Evolutionary conservation across 2,329 filamentous ascomycete species (phyloP), one percentile per base, ranked within the genome.

Genomic region (Aspergillus ustus): DNA sequence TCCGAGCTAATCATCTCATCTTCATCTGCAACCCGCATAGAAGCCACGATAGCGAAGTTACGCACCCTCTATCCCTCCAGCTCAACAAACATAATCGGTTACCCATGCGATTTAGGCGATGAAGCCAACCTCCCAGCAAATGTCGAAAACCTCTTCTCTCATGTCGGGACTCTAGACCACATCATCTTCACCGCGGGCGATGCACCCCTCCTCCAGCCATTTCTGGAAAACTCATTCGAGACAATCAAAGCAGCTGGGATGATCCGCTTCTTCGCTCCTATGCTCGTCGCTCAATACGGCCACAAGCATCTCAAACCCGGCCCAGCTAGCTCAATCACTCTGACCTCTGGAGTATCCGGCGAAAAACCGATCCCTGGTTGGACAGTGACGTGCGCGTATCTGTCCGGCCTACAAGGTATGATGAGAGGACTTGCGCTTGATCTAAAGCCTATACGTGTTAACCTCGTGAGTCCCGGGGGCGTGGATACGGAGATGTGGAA

Each of bases 161-260:
- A 40, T 9, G 6, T 40, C 34, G 34, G 34, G 0, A 17, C 34
- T 15, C 11, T 86, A 25, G 79, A 86, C 63, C 84, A 86, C 64
- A 75, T 85, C 11, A 73, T 84, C 57, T 79, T 76, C 71, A 85
- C 83, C 0, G 83, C 84, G 0, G 84, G 81, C 22, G 81, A 84
- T 57, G 22, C 59, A 2, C 53, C 69, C 4, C 9, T 44, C 1
- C 11, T 65, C 2, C 55, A 53, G 5, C 8, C 52, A 3, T 20
- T 54, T 6, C 7, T 29, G 7, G n/a, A 44, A 13, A 9, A 28
- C 15, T 11, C 20, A 5, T 20, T 54, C 20, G 52, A 22, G 7
- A 20, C 11, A 4, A 29, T 54, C 13, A 19, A 34, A 20, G 9
- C 6, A 6, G 52, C 20, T 7, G 37, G 52, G 7, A 48, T 25